These are phyloP conservation scores for Agrocybe praecox DNA, from an alignment of 768 basidiomycete species.

Conservation along the genomic window DNA sequence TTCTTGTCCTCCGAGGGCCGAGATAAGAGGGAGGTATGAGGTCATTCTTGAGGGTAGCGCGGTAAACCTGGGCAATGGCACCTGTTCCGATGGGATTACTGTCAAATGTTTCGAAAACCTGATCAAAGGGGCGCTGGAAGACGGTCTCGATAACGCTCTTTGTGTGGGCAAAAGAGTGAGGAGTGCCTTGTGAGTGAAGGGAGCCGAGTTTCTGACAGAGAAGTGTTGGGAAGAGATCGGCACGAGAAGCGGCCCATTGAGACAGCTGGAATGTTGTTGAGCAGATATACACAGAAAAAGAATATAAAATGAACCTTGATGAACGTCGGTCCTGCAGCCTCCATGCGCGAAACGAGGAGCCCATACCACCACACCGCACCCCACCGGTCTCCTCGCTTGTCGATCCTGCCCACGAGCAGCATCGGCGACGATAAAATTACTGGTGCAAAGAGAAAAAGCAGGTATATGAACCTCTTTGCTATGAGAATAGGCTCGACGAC, in stretches of 20 bases:
- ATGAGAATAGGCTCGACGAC: constrained; percentile 89
- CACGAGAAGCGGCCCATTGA: constrained; percentile 97
- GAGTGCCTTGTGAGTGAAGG: constrained; percentile 85
- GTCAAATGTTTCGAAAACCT: constrained; percentile 92
- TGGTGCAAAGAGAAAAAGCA: constrained; percentile 84
- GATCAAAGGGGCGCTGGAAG: constrained; percentile 80
- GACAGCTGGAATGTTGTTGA: constrained; percentile 62
- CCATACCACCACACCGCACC: constrained; percentile 98
- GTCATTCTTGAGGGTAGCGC: constrained; percentile 81
- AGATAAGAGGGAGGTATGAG: constrained; percentile 86
- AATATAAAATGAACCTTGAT: constrained; percentile 68
- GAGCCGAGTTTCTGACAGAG: constrained; percentile 85
- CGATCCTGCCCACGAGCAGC: constrained; percentile 68
- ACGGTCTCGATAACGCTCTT: constrained; percentile 79
- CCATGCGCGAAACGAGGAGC: constrained; percentile 88
- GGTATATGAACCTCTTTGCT: constrained; percentile 77
- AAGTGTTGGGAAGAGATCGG: constrained; percentile 86
- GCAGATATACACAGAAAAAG: constrained; percentile 3
- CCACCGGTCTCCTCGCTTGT: constrained; percentile 77
- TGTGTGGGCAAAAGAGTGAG: constrained; percentile 82
- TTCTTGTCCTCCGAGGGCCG: constrained; percentile 65
- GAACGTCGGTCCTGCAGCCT: constrained; percentile 94
- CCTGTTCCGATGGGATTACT: constrained; percentile 92
- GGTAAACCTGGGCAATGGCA: constrained; percentile 99
- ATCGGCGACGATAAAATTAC: constrained; percentile 85